phyloP scores from a whole-genome alignment of 176 grass and related monocot species.

The Otatea glauca region DNA sequence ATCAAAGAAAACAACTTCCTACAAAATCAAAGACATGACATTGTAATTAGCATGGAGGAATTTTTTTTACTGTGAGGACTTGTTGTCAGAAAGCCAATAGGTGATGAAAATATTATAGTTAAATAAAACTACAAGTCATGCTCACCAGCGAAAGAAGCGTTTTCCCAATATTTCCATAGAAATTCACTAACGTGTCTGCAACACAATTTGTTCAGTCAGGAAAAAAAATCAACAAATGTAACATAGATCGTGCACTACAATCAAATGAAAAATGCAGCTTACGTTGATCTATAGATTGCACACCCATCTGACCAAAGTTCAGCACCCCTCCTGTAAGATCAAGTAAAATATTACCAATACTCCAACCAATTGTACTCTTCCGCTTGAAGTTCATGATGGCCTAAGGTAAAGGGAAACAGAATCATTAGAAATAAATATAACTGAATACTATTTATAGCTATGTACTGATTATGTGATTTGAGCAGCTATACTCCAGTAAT shows the following conservation, averaged over 20 bases:
- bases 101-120: not conserved
- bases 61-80: not conserved
- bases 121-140: not conserved
- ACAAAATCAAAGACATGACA: slow-evolving; percentile 44
- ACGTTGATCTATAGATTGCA: slow-evolving; percentile 95
- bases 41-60: slow-evolving; percentile 27
- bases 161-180: slow-evolving; percentile 97
- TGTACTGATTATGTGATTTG: not conserved
- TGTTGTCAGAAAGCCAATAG: not conserved
- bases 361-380: slow-evolving; percentile 97
- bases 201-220: slow-evolving; percentile 39
- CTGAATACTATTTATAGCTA: not conserved
- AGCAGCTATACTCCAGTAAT: not conserved
- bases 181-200: slow-evolving; percentile 88
- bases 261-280: slow-evolving; percentile 32
- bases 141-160: slow-evolving; percentile 93
- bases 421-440: not conserved
- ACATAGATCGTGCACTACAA: not conserved
- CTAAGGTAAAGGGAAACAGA: slow-evolving; percentile 46
- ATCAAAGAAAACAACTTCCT: slow-evolving; percentile 91
- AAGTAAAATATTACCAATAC: slow-evolving; percentile 96
- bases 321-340: slow-evolving; percentile 80
- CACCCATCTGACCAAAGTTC: slow-evolving; percentile 93
- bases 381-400: slow-evolving; percentile 82
- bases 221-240: not conserved